phyloP scores from a whole-genome alignment of 495 filamentous ascomycete species.

The Hyaloscypha variabilis region DNA sequence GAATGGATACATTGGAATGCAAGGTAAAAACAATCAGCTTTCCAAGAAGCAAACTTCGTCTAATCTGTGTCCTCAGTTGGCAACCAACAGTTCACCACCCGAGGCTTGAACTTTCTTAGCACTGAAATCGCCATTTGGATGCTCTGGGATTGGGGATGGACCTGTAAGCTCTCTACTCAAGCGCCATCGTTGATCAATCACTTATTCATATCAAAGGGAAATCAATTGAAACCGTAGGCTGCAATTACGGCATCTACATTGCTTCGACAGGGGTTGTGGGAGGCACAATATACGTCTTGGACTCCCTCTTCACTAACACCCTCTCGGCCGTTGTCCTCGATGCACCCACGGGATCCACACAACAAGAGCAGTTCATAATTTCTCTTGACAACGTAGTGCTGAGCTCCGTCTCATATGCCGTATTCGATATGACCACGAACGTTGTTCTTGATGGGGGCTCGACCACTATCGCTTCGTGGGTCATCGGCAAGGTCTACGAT shows the following conservation, averaged over 20 bases:
- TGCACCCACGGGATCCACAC: slow-evolving; percentile 5
- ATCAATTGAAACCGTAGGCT: neutral
- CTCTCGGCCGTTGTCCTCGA: neutral
- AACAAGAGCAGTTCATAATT: neutral
- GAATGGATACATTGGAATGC: slow-evolving; percentile 18
- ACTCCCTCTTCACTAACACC: slow-evolving; percentile 48
- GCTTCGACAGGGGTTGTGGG: neutral
- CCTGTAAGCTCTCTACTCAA: slow-evolving; percentile 30
- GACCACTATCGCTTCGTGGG: neutral
- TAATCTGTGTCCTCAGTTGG: slow-evolving; percentile 21
- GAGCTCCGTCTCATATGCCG: neutral
- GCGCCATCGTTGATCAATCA: slow-evolving; percentile 41
- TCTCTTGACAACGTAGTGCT: neutral
- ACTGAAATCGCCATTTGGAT: slow-evolving; percentile 47
- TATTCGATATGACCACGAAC: neutral
- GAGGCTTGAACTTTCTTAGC: neutral
- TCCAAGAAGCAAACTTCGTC: slow-evolving; percentile 29
- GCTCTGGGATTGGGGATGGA: slow-evolving; percentile 45
- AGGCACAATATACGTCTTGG: slow-evolving; percentile 39
- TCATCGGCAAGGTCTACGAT: neutral
- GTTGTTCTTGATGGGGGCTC: neutral
- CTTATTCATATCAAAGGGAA: neutral
- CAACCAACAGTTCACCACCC: slow-evolving; percentile 17
- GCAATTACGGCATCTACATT: neutral
- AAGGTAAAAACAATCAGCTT: slow-evolving; percentile 14